phyloP scores from a whole-genome alignment of 2,329 filamentous ascomycete genomes.

The Fusarium pseudocircinatum region DNA sequence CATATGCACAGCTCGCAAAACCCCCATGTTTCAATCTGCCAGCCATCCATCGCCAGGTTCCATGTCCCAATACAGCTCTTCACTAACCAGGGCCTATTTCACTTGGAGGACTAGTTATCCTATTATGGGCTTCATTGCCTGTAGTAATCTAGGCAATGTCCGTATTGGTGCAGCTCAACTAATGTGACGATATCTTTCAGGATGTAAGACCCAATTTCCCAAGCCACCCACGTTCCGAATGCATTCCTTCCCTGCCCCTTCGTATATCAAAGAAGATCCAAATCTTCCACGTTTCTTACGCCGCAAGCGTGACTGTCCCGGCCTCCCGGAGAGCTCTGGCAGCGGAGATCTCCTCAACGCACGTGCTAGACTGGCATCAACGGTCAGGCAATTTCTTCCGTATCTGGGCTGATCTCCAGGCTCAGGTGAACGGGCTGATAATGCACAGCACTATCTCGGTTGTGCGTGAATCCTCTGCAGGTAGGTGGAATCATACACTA shows the following conservation, averaged over 20 bases:
- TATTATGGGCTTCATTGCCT: background rate
- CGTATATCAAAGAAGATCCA: background rate
- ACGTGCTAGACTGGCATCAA: background rate
- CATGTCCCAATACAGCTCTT: background rate
- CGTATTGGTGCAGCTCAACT: background rate
- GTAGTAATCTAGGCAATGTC: background rate
- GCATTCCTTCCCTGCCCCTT: background rate
- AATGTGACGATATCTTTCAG: background rate
- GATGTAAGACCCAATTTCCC: background rate
- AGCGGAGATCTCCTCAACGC: background rate
- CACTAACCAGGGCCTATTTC: slow-evolving; percentile 12
- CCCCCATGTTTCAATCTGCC: background rate
- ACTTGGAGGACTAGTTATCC: background rate
- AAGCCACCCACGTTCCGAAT: background rate
- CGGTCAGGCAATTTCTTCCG: background rate
- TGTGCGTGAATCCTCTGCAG: background rate
- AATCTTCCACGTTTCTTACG: background rate
- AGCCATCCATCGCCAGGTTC: background rate
- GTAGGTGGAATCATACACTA: background rate
- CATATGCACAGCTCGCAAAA: background rate
- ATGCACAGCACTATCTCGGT: background rate
- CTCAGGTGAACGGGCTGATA: slow-evolving; percentile 8
- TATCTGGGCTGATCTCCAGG: background rate
- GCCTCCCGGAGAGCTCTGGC: background rate
- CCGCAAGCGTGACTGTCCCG: background rate